These are phyloP conservation scores for Rhizophlyctis rosea DNA, from an alignment of 192 early-diverging fungal genomes.

Conservation along the genomic window DNA sequence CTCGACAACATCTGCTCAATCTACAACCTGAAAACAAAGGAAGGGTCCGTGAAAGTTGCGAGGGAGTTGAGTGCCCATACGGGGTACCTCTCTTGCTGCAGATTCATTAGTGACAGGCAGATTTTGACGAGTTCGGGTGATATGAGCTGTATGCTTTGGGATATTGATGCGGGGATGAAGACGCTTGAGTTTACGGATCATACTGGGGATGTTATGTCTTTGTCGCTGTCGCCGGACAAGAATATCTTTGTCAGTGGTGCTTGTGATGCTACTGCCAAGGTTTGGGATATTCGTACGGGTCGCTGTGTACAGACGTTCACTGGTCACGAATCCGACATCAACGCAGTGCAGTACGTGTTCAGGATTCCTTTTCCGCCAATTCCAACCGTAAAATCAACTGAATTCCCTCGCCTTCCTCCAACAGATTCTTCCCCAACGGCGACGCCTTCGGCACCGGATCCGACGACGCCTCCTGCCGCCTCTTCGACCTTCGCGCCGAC, in stretches of 20 bases:
- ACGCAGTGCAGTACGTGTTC: constrained; percentile 83
- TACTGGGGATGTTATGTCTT: constrained; percentile 97
- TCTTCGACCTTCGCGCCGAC: constrained; percentile 97
- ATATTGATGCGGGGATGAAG: constrained; percentile 98
- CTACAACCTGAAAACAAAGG: constrained; percentile 94
- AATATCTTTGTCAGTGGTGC: constrained; percentile 97
- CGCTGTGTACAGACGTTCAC: constrained; percentile 98
- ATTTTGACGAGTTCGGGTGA: constrained; percentile 95
- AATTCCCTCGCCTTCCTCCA: constrained; percentile 1
- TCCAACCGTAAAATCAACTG: background rate
- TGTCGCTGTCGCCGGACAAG: constrained; percentile 89
- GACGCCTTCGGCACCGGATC: constrained; percentile 97
- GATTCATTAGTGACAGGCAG: constrained; percentile 93
- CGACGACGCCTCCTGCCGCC: constrained; percentile 95
- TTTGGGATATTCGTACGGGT: constrained; percentile 97
- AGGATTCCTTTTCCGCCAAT: constrained; percentile 1
- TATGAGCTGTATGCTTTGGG: constrained; percentile 99
- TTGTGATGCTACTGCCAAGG: constrained; percentile 96
- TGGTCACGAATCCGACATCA: constrained; percentile 98
- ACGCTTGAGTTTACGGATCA: constrained; percentile 97
- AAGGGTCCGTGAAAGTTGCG: constrained; percentile 91
- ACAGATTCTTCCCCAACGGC: constrained; percentile 96
- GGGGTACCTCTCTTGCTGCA: constrained; percentile 96
- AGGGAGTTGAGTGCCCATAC: constrained; percentile 95
- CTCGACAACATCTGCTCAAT: constrained; percentile 99